Base-by-base conservation (phyloP, 2,329 filamentous ascomycete species). In the Ascochyta clinopodiicola region DNA sequence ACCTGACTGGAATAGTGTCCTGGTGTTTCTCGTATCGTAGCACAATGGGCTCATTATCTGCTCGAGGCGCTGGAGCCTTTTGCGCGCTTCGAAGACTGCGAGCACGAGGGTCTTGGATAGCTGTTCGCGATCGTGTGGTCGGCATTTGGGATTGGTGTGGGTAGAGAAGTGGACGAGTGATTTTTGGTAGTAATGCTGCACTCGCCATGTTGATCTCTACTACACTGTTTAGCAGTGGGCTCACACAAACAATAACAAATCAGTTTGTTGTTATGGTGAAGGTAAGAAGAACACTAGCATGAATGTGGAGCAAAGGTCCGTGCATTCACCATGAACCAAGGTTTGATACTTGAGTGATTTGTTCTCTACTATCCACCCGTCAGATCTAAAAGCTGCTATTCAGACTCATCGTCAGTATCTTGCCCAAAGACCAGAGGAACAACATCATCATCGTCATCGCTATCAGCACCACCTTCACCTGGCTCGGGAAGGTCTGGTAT, bases 371-470 rank as follows among this genome's bases (percentile, higher is more conserved):
- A 4, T 27, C 21, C 17, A 8, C 15, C 15, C 9, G n/a, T 3
- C 2, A 13, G 15, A 6, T 15, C 27, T 27, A 8, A 37, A 1
- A 25, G 1, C 15, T 48, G 32, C 22, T 21, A 69, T 12, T 74
- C 70, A 1, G 70, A 73, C 7, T 75, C 73, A 2, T 74, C 70
- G 43, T 75, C 73, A 1, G 68, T 73, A 31, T 75, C 73, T 44
- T 71, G 71, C 2, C 72, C 73, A 27, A 75, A 57, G 1, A 73
- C 70, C 6, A 75, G 51, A 10, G 67, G 63, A 27, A 73, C 67
- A 42, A 69, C 66, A 21, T 71, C 69, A 24, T 72, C 70, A 24
- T 66, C 69, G 29, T 67, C 66, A 10, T 50, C 62, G 19, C 59
- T 63, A 31, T 42, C 59, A 9, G 22, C 44, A 15, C 13, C 50